phyloP scores from a whole-genome alignment of 768 basidiomycete species.

The Naganishia kalamii region DNA sequence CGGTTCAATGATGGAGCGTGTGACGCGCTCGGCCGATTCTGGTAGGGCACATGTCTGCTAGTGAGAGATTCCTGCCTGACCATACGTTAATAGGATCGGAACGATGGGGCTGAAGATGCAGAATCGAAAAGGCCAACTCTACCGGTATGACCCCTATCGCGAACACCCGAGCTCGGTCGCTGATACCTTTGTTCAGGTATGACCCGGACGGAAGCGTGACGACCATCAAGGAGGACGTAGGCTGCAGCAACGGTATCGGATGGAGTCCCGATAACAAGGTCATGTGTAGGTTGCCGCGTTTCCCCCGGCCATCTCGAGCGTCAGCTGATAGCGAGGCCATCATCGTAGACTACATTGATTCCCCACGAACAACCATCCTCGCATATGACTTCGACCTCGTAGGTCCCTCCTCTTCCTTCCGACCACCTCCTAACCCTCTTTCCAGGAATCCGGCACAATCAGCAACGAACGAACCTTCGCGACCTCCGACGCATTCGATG shows the following conservation, averaged over 20 bases:
- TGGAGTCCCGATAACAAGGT: conserved; percentile 37
- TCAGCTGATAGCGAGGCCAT: neutral
- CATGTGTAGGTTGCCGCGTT: conserved; percentile 31
- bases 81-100: conserved; percentile 16
- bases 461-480: conserved; percentile 29
- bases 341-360: conserved; percentile 43
- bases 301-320: neutral
- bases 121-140: conserved; percentile 17
- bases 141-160: neutral
- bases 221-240: conserved; percentile 31
- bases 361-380: conserved; percentile 27
- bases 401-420: neutral
- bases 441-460: conserved; percentile 25
- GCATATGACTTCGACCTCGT: conserved; percentile 32
- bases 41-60: conserved; percentile 12
- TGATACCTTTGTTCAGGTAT: conserved; percentile 23
- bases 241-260: conserved; percentile 40
- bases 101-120: conserved; percentile 12
- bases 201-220: conserved; percentile 35
- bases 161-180: neutral
- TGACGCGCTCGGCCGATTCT: conserved; percentile 38
- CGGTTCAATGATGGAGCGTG: conserved; percentile 43
- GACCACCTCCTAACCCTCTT: neutral
- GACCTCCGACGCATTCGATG: conserved; percentile 22
- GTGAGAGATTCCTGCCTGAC: neutral